Percentiles rank a stretch among this genome's conserved stretches.
These are phyloP conservation scores for Dactylonectria estremocensis DNA, from an alignment of 2,329 filamentous ascomycete genomes.

Conservation along the genomic window DNA sequence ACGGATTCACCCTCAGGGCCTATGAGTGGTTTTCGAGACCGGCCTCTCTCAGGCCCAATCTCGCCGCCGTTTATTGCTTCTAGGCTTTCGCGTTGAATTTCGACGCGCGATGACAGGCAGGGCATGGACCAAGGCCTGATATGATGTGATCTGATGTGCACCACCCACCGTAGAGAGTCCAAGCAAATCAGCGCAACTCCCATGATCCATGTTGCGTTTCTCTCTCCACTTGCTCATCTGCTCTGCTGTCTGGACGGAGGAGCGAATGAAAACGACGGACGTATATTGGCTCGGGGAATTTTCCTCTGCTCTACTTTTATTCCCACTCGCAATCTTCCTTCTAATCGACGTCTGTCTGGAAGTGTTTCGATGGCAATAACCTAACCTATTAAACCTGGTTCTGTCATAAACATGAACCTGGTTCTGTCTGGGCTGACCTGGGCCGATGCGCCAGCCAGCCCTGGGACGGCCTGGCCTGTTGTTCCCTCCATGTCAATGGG, in stretches of 20 bases:
- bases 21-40: slow-evolving; percentile 14
- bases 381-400: background rate
- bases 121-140: background rate
- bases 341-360: slow-evolving; percentile 21
- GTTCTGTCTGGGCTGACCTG: slow-evolving; percentile 9
- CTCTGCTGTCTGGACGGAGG: slow-evolving; percentile 14
- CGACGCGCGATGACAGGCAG: slow-evolving; percentile 2
- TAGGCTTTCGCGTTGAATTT: slow-evolving; percentile 13
- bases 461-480: slow-evolving; percentile 4
- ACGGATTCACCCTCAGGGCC: background rate
- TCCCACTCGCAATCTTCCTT: slow-evolving; percentile 1
- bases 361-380: slow-evolving; percentile 21
- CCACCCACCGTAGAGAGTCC: slow-evolving; percentile 8
- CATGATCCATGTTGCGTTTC: slow-evolving; percentile 17
- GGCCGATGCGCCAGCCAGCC: slow-evolving; percentile 4
- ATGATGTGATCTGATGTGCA: slow-evolving; percentile 14
- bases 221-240: slow-evolving; percentile 19
- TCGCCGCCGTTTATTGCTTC: background rate
- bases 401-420: background rate
- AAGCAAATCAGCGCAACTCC: slow-evolving; percentile 21
- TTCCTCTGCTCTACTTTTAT: background rate
- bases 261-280: slow-evolving; percentile 22
- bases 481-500: background rate
- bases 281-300: slow-evolving; percentile 24
- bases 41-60: slow-evolving; percentile 11